Base-by-base conservation (phyloP, 2,329 filamentous ascomycete species). In the Colletotrichum sp. region DNA sequence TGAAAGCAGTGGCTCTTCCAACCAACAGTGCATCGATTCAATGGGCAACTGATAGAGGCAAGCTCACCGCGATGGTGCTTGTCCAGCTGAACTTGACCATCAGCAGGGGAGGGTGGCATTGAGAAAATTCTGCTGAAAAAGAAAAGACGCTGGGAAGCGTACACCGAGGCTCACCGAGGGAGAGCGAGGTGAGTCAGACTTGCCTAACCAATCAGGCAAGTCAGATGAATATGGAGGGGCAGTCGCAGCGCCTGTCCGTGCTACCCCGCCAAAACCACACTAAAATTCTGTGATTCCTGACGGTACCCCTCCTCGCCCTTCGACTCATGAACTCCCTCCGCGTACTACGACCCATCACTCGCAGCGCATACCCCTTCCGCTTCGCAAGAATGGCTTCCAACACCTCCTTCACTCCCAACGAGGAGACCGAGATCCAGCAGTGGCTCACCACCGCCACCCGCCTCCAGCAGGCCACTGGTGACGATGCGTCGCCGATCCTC, bases 391-490 rank as follows among this genome's bases (percentile, higher is more conserved):
- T 96, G 90, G 88, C 91, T 69, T 86, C 90, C 81, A 92, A 95
- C 87, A 88, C 91, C 78, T 92, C 91, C 80, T 98, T 97, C 88
- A 92, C 92, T 78, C 89, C 93, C 80, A 90, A 92, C 79, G 96
- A 99, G 87, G 93, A 96, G 87, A 91, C 94, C 21, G 95, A 98
- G 87, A 94, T 98, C 84, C 92, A 94, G 86, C 94, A 97, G 88
- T 98, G 96, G 96, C 90, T 96, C 82, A 93, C 92, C 82, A 94
- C 94, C 61, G 92, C 95, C 57, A 90, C 93, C 77, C 92, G 94
- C 79, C 91, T 98, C 82, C 91, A 91, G 82, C 85, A 88, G 38
- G 75, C 79, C n/a, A 70, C 90, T 36, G 88, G 91, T 75, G 87
- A 90, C 78, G 90, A 93, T 71, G 87, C 90, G 77, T 88, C 91